Conservation (phyloP, 257 asterid genomes). For the Solanum tacnaense region DNA sequence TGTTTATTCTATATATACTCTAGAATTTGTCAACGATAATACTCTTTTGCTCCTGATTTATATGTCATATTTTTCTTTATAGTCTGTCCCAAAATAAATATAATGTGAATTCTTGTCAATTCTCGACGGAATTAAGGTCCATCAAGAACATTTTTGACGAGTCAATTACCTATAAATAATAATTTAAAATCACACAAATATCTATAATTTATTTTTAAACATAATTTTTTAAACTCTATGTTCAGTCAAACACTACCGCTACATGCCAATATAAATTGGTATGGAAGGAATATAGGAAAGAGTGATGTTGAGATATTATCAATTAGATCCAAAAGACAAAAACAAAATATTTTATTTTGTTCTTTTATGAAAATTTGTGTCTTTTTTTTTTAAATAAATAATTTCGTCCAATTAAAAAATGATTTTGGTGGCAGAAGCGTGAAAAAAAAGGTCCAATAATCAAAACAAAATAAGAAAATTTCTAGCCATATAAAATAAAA, state of each 20-base stretch:
- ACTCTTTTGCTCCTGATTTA: neutral
- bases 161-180: neutral
- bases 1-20: neutral
- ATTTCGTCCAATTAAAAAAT: constrained; percentile 13
- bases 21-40: neutral
- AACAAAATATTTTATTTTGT: constrained; percentile 27
- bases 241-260: neutral
- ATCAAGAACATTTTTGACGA: neutral
- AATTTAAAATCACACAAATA: neutral
- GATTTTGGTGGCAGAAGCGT: constrained; percentile 48
- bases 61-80: neutral
- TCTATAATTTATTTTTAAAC: neutral
- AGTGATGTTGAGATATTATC: neutral
- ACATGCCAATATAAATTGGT: neutral
- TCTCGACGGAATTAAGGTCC: neutral
- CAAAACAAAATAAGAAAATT: constrained; percentile 11
- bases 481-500: neutral
- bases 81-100: neutral
- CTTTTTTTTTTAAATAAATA: neutral
- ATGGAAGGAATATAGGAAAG: neutral
- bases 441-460: constrained; percentile 13
- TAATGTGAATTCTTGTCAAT: neutral
- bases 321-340: constrained; percentile 12
- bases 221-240: accelerated
- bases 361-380: constrained; percentile 10